A percentile compares a stretch with the other conserved stretches of the same genome.
Evolutionary conservation across 768 basidiomycete species (phyloP).

Genomic region (Flagelloscypha sp.): DNA sequence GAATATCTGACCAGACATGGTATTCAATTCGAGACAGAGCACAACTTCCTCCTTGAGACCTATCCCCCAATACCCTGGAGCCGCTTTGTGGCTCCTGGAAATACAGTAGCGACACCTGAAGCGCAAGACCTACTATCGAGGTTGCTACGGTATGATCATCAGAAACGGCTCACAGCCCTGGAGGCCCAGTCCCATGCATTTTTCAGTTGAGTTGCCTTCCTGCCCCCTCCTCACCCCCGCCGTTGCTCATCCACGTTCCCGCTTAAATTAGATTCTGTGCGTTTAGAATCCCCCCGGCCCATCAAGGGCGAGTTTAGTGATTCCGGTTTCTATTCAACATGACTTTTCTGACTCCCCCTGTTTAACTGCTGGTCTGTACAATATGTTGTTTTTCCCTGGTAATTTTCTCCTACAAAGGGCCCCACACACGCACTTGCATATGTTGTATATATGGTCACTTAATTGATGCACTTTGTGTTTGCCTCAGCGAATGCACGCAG

Average conservation of each 20-base stretch:
- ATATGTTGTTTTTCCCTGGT: conserved; percentile 9
- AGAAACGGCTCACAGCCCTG: conserved; percentile 55
- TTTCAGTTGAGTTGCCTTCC: conserved; percentile 39
- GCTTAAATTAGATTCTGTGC: conserved; percentile 33
- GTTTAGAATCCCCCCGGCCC: conserved; percentile 37
- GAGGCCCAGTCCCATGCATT: conserved; percentile 62
- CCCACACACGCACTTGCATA: conserved; percentile 7
- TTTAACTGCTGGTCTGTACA: conserved; percentile 5
- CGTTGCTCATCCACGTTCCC: conserved; percentile 16
- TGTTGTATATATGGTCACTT: conserved; percentile 24
- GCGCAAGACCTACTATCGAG: conserved; percentile 61
- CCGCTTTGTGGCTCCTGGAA: conserved; percentile 50
- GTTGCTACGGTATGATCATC: conserved; percentile 61
- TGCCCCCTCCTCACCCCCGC: conserved; percentile 5
- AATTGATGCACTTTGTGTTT: conserved; percentile 19
- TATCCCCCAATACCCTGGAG: conserved; percentile 63
- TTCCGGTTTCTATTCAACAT: conserved; percentile 40
- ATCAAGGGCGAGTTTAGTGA: conserved; percentile 40
- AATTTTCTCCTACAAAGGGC: conserved; percentile 7
- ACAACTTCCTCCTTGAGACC: conserved; percentile 48
- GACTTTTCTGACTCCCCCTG: conserved; percentile 8
- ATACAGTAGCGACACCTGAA: conserved; percentile 49
- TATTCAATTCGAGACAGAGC: conserved; percentile 58
- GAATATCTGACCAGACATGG: conserved; percentile 50
- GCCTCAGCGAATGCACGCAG: not conserved